phyloP scores from a whole-genome alignment of 495 filamentous ascomycete genomes.

The Xylaria bambusicola region DNA sequence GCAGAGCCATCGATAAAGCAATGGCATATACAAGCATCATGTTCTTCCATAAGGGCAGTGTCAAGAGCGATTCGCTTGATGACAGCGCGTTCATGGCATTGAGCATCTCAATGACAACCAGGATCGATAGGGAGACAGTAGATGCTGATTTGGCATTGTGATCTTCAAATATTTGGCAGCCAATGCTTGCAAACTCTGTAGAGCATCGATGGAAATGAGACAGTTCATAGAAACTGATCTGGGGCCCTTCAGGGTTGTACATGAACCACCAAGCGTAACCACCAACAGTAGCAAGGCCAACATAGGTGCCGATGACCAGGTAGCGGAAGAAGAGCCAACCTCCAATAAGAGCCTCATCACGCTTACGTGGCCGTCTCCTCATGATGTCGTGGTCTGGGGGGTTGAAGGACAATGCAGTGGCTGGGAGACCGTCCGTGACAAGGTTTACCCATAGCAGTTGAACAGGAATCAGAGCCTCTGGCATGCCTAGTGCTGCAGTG shows the following conservation, averaged over 20 bases:
- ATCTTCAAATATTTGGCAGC: constrained; percentile 91
- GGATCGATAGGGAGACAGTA: constrained; percentile 86
- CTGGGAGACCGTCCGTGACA: constrained; percentile 95
- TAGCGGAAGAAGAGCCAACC: constrained; percentile 99
- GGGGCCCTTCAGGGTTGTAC: constrained; percentile 88
- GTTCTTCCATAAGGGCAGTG: constrained; percentile 92
- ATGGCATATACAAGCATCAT: constrained; percentile 97
- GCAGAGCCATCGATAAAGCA: constrained; percentile 88
- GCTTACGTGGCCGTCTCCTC: constrained; percentile 83
- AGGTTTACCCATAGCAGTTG: constrained; percentile 99
- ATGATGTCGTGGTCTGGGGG: constrained; percentile 97
- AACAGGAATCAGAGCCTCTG: constrained; percentile 95
- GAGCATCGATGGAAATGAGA: constrained; percentile 94
- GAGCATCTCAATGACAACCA: constrained; percentile 99
- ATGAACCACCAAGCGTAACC: constrained; percentile 99
- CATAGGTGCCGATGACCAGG: constrained; percentile 92
- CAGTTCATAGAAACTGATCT: constrained; percentile 90
- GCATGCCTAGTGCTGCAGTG: constrained; percentile 95
- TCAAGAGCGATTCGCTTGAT: constrained; percentile 90
- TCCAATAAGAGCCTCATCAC: constrained; percentile 87
- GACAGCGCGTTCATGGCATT: constrained; percentile 99
- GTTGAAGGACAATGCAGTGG: constrained; percentile 96
- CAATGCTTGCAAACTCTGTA: constrained; percentile 82
- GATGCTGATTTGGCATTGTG: constrained; percentile 89
- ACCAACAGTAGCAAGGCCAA: constrained; percentile 91